A percentile compares a stretch with the other conserved stretches of the same genome.
Conservation (phyloP, 192 early-diverging fungal genomes). For the Entophlyctis helioformis region DNA sequence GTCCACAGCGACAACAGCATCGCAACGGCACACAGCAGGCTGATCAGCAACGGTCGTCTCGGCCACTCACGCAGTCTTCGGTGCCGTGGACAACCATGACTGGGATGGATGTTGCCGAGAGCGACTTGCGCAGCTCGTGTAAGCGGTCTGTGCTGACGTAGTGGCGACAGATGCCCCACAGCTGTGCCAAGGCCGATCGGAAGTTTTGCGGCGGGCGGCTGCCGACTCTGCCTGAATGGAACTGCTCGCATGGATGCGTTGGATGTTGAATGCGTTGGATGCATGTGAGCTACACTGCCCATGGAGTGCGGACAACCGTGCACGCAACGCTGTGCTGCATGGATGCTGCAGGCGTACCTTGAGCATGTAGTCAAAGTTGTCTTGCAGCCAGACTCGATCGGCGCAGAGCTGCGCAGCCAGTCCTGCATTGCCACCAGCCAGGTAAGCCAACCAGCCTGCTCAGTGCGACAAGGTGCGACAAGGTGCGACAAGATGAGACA, state of each 20-base stretch:
- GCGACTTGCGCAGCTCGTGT: neutral
- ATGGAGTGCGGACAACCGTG: no score
- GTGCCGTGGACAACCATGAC: conserved; percentile 18
- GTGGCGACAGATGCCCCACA: conserved; percentile 9
- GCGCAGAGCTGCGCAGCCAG: conserved; percentile 23
- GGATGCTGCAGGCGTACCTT: conserved; percentile 1
- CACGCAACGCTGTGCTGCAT: no score
- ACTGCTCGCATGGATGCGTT: no score
- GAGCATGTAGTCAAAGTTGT: conserved; percentile 15
- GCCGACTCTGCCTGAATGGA: conserved; percentile 11
- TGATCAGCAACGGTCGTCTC: no score
- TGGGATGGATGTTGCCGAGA: conserved; percentile 6
- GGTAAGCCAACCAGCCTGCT: no score
- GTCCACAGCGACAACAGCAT: no score
- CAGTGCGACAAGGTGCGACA: no score
- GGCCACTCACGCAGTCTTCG: conserved; percentile 6
- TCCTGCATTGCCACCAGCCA: neutral
- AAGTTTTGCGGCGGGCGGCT: conserved; percentile 12
- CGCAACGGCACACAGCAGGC: no score
- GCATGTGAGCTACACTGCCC: no score
- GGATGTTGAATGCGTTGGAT: no score
- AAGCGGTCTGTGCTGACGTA: conserved; percentile 4
- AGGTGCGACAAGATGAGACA: no score
- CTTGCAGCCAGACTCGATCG: conserved; percentile 3
- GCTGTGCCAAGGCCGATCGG: conserved; percentile 3